Percentiles rank a stretch among this genome's conserved stretches.
Conservation (phyloP, 129 eudicot genomes). For the Lactuca saligna region DNA sequence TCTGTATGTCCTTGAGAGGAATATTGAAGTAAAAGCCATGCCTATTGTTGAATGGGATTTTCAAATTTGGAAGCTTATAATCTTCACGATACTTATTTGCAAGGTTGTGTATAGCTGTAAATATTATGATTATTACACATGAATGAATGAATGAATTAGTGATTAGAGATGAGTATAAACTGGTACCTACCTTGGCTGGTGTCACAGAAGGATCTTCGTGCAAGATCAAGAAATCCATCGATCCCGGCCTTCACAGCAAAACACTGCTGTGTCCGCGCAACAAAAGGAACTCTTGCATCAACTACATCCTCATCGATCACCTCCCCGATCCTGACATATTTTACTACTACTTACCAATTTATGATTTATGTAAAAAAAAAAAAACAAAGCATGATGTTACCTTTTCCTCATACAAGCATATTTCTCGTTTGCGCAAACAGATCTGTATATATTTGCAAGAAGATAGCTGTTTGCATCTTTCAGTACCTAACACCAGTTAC, state of each 20-base stretch:
- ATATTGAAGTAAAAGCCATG: slow-evolving; percentile 96
- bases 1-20: slow-evolving; percentile 84
- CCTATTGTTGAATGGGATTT: slow-evolving; percentile 91
- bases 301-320: slow-evolving; percentile 95
- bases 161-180: slow-evolving; percentile 2
- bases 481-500: slow-evolving; percentile 54
- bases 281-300: slow-evolving; percentile 89
- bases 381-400: slow-evolving; percentile 25
- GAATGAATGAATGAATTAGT: neutral
- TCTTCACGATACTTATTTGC: slow-evolving; percentile 95
- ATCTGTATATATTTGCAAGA: slow-evolving; percentile 74
- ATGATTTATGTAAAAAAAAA: too few relatives aligned
- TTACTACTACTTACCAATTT: neutral
- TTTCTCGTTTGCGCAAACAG: slow-evolving; percentile 81
- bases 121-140: neutral
- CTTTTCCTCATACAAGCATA: slow-evolving; percentile 80
- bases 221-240: slow-evolving; percentile 92
- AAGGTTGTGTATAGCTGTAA: slow-evolving; percentile 89
- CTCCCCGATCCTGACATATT: slow-evolving; percentile 72
- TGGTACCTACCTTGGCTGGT: slow-evolving; percentile 96
- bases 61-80: slow-evolving; percentile 81
- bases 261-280: slow-evolving; percentile 99
- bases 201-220: slow-evolving; percentile 93
- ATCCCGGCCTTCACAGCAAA: slow-evolving; percentile 99
- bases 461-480: slow-evolving; percentile 90